phyloP scores from a whole-genome alignment of 2,329 filamentous ascomycete genomes.

The Pseudogymnoascus sp. region DNA sequence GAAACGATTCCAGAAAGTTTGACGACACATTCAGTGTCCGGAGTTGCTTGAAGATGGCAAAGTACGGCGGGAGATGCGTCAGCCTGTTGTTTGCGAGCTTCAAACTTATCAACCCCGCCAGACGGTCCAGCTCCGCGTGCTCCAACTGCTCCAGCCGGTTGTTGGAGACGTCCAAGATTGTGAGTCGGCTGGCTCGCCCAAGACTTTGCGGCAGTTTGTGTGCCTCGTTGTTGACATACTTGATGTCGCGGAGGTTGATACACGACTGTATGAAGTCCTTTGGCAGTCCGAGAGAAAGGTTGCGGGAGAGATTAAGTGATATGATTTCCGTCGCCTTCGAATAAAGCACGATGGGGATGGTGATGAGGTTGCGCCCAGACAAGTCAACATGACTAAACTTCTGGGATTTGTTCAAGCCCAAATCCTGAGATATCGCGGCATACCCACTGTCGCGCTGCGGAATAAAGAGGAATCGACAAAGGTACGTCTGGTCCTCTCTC shows the following conservation, averaged over 20 bases:
- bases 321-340: constrained; percentile 89
- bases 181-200: constrained; percentile 71
- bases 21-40: constrained; percentile 88
- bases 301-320: constrained; percentile 86
- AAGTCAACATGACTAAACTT: constrained; percentile 95
- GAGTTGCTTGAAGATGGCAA: constrained; percentile 71
- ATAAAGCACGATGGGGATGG: constrained; percentile 91
- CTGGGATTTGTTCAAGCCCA: constrained; percentile 72
- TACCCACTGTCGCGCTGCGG: constrained; percentile 82
- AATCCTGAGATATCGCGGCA: constrained; percentile 63
- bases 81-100: constrained; percentile 92
- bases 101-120: constrained; percentile 75
- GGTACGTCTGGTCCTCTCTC: constrained; percentile 93
- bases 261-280: constrained; percentile 96
- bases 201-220: constrained; percentile 79
- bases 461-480: constrained; percentile 92
- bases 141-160: constrained; percentile 85
- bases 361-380: constrained; percentile 81
- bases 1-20: constrained; percentile 82
- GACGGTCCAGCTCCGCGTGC: constrained; percentile 69
- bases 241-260: constrained; percentile 86
- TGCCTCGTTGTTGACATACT: constrained; percentile 91
- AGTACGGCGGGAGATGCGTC: constrained; percentile 70
- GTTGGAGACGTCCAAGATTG: constrained; percentile 89
- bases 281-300: constrained; percentile 84